A percentile compares a stretch with the other conserved stretches of the same genome.
These are phyloP conservation scores for Lyophyllum decastes DNA, from an alignment of 768 basidiomycete species.

Conservation along the genomic window DNA sequence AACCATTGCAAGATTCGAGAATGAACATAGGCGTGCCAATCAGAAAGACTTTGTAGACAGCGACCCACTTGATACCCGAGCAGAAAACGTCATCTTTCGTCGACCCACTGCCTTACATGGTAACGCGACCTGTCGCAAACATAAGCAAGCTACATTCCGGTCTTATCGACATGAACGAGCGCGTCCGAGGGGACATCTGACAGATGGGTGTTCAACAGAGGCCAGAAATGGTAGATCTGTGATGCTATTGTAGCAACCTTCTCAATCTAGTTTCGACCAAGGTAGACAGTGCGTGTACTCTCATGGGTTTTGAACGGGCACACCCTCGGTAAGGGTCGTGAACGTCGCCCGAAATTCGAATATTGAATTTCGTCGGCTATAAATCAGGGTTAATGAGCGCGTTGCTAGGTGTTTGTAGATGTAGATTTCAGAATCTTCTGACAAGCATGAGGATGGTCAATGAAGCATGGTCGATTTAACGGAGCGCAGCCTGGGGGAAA, in stretches of 20 bases:
- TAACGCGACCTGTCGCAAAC: background rate
- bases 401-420: background rate
- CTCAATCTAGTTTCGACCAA: background rate
- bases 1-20: no score
- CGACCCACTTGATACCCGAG: background rate
- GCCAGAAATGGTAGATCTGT: background rate
- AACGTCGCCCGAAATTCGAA: background rate
- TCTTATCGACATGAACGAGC: background rate
- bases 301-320: background rate
- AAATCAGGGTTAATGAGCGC: no score
- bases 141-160: background rate
- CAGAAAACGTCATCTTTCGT: background rate
- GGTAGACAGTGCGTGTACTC: background rate
- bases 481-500: no score
- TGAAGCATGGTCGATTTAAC: background rate
- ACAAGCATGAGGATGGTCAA: background rate
- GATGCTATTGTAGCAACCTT: no score
- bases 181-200: background rate
- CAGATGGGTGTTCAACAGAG: background rate
- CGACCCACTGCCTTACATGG: background rate
- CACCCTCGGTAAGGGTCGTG: background rate
- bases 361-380: no score
- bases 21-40: background rate
- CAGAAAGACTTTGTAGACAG: background rate
- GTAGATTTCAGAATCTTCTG: background rate